phyloP scores from a whole-genome alignment of 2,329 filamentous ascomycete species.

The Aspergillus transmontanensis region DNA sequence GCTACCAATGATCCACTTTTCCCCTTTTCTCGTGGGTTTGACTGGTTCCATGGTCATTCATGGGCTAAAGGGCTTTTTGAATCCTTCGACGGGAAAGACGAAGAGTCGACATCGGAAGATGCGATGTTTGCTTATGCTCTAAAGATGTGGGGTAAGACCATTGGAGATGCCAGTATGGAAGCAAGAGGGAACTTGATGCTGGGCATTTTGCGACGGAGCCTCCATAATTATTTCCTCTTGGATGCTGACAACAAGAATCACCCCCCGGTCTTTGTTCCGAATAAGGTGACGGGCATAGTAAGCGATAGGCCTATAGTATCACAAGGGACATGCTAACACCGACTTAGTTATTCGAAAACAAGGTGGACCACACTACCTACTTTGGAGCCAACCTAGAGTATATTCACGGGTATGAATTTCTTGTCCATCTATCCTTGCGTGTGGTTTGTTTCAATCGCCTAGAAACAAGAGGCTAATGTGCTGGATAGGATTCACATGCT shows the following conservation, averaged over 20 bases:
- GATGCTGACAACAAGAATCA: conserved; percentile 68
- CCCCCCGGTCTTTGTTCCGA: conserved; percentile 75
- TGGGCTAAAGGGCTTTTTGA: conserved; percentile 72
- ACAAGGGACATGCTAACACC: conserved; percentile 30
- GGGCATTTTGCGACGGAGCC: conserved; percentile 70
- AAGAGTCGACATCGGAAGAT: conserved; percentile 88
- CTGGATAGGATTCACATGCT: conserved; percentile 78
- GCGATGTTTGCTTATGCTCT: conserved; percentile 82
- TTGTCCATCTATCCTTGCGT: neutral
- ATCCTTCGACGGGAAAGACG: conserved; percentile 57
- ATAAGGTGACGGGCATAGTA: conserved; percentile 68
- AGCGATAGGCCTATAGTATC: conserved; percentile 19
- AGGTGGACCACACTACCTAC: conserved; percentile 89
- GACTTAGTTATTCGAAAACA: conserved; percentile 81
- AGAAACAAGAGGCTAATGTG: conserved; percentile 22
- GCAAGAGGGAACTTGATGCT: conserved; percentile 84
- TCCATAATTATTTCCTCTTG: conserved; percentile 84
- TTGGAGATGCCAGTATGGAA: conserved; percentile 77
- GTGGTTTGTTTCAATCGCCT: neutral
- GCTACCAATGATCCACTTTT: conserved; percentile 71
- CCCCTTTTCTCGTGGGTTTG: conserved; percentile 80
- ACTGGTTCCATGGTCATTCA: conserved; percentile 93
- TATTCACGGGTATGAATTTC: conserved; percentile 57
- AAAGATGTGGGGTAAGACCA: conserved; percentile 89
- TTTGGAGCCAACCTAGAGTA: conserved; percentile 75